These are phyloP conservation scores for Penicillium bialowiezense DNA, from an alignment of 495 filamentous ascomycete genomes.

Conservation along the genomic window DNA sequence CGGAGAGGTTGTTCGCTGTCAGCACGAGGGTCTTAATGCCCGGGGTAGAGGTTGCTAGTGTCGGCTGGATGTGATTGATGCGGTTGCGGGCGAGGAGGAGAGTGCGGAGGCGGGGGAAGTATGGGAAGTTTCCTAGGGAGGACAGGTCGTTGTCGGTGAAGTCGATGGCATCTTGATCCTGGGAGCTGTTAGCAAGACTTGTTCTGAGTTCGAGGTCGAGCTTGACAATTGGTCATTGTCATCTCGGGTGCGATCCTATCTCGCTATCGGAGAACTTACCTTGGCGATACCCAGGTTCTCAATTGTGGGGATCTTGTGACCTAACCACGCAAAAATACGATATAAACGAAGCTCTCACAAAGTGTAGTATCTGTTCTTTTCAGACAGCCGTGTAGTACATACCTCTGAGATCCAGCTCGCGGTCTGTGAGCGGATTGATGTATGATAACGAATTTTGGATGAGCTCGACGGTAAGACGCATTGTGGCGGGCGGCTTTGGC, in stretches of 20 bases:
- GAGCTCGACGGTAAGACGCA: slow-evolving; percentile 94
- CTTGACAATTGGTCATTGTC: no score
- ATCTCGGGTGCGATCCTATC: no score
- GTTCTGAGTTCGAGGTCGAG: neutral
- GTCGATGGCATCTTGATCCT: slow-evolving; percentile 92
- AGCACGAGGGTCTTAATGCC: slow-evolving; percentile 76
- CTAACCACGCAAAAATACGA: slow-evolving; percentile 62
- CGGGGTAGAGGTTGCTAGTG: slow-evolving; percentile 69
- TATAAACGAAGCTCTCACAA: slow-evolving; percentile 79
- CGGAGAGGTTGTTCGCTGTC: slow-evolving; percentile 69
- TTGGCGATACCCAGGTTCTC: slow-evolving; percentile 97
- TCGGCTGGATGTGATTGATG: slow-evolving; percentile 72
- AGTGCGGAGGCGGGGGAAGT: slow-evolving; percentile 79
- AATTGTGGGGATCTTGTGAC: slow-evolving; percentile 95
- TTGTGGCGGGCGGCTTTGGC: slow-evolving; percentile 38
- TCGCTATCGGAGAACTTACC: slow-evolving; percentile 42
- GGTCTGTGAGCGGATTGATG: slow-evolving; percentile 95
- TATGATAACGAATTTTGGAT: slow-evolving; percentile 90
- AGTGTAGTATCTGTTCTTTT: slow-evolving; percentile 99
- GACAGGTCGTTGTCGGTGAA: slow-evolving; percentile 98
- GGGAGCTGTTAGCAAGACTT: slow-evolving; percentile 10
- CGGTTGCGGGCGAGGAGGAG: slow-evolving; percentile 90
- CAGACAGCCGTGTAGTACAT: slow-evolving; percentile 60
- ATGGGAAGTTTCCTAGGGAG: slow-evolving; percentile 87
- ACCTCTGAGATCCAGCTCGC: slow-evolving; percentile 99